Conservation (phyloP, 1,284 basidiomycete genomes). For the Cryptococcus hybrid region DNA sequence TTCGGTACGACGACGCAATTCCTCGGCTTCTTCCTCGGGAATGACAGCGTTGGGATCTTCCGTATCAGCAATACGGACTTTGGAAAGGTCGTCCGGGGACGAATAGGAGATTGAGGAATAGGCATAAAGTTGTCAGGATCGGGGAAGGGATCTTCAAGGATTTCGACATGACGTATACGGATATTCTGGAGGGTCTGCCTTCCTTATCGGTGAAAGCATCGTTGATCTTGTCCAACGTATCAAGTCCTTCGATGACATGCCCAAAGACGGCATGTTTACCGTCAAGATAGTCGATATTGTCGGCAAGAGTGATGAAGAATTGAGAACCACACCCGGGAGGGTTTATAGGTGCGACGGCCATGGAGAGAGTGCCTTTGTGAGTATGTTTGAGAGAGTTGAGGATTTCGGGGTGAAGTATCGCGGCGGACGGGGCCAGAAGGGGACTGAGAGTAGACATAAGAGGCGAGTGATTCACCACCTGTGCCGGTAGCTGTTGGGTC, state of each 20-base stretch:
- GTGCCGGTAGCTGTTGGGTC: conserved; percentile 94
- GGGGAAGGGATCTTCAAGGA: conserved; percentile 92
- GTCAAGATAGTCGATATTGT: conserved; percentile 91
- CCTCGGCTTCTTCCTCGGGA: conserved; percentile 79
- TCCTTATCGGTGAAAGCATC: conserved; percentile 85
- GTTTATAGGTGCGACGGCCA: conserved; percentile 78
- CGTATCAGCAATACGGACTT: conserved; percentile 79
- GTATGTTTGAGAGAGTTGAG: conserved; percentile 76
- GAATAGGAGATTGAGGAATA: conserved; percentile 72
- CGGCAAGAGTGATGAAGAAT: conserved; percentile 91
- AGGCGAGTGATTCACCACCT: conserved; percentile 84
- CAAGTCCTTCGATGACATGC: conserved; percentile 89
- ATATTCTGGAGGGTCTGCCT: conserved; percentile 91
- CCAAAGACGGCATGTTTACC: conserved; percentile 96
- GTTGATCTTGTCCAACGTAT: conserved; percentile 90
- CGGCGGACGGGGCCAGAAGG: conserved; percentile 46
- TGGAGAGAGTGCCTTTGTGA: conserved; percentile 85
- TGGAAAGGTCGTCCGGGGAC: conserved; percentile 68
- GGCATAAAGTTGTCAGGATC: conserved; percentile 74
- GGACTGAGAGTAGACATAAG: conserved; percentile 59
- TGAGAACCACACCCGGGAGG: conserved; percentile 86
- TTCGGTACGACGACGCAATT: conserved; percentile 72
- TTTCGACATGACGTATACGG: conserved; percentile 85
- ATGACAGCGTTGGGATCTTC: conserved; percentile 66
- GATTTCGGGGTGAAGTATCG: conserved; percentile 83